Conservation (phyloP, 1,284 basidiomycete genomes). For the Mycosarcoma maydis region DNA sequence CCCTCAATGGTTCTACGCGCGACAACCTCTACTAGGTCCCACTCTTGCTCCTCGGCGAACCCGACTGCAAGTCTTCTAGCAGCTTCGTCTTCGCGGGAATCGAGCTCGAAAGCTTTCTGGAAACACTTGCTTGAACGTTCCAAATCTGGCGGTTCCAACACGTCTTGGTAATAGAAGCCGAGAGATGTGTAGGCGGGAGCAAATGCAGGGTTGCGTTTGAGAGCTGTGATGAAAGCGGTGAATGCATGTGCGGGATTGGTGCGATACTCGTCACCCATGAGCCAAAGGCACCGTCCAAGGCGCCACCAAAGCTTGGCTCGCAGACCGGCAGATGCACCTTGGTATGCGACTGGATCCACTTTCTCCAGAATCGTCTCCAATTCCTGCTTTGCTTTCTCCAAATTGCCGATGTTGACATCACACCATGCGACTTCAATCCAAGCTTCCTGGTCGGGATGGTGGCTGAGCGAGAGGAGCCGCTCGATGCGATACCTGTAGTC, state of each 20-base stretch:
- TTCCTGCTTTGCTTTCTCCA: conserved; percentile 72
- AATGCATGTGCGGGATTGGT: conserved; percentile 53
- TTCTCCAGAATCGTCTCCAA: conserved; percentile 74
- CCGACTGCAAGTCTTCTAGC: conserved; percentile 84
- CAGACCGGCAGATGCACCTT: conserved; percentile 59
- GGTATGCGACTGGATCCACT: conserved; percentile 69
- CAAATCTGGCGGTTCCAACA: conserved; percentile 78
- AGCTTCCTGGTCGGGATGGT: conserved; percentile 74
- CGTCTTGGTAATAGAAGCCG: conserved; percentile 86
- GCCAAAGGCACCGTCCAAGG: conserved; percentile 81
- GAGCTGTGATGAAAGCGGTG: conserved; percentile 80
- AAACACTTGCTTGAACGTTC: conserved; percentile 92
- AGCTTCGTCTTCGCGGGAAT: conserved; percentile 85
- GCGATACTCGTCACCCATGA: conserved; percentile 72
- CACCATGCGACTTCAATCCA: conserved; percentile 89
- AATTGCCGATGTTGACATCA: conserved; percentile 73
- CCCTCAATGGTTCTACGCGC: conserved; percentile 90
- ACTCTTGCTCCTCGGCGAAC: conserved; percentile 91
- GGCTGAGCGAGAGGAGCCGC: conserved; percentile 67
- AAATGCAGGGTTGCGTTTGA: conserved; percentile 80
- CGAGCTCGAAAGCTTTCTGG: conserved; percentile 97
- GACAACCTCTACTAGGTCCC: conserved; percentile 94
- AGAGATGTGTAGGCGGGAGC: conserved; percentile 93
- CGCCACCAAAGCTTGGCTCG: conserved; percentile 84
- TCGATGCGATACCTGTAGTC: conserved; percentile 63